Base-by-base conservation (phyloP, 148 eudicot species). In the Polygonum maritimum region DNA sequence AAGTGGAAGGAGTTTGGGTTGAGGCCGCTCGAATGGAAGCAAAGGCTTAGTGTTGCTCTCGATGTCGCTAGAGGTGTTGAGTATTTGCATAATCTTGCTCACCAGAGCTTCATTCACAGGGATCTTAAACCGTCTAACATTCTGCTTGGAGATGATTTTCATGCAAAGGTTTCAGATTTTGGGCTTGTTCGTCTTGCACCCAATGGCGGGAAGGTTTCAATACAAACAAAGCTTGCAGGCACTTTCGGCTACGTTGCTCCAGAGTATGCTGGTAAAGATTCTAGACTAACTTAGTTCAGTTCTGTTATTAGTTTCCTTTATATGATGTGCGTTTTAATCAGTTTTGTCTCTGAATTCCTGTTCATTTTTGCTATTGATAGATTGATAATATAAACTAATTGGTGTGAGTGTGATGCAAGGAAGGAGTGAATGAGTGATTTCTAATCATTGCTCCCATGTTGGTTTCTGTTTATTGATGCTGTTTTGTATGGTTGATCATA, bases 1-100 rank as follows among this genome's bases (percentile, higher is more conserved):
- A 69, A 81, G 60, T 91, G 93, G 90, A 82, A 80, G 47, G 87
- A 89, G 2, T 87, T 84, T 77, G 91, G 79, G 4, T 54, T 88
- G 79, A 79, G 78, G 63, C 93, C 97, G 2, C 87, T 91, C 18
- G 81, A 86, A 76, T 91, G 97, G 97, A 85, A 86, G n/a, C 87
- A 86, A 77, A 81, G 97, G 83, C 77, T 91, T 13, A 80, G 76
- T 3, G 84, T 91, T 81, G 92, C 91, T 1, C 76, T 91, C 62
- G 97, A 91, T 82, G 97, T 91, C 79, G 97, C 97, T 11, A 85
- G 97, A 80, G 97, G 93, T 3, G 93, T 91, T 60, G 93, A 91
- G 26, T 91, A 91, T 80, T 73, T 91, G 22, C 97, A 91, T 78
- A 79, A 87, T 83, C 85, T 91, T 80, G 97, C 93, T 63, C 89